Conservation (phyloP, 148 eudicot genomes). For the Amaranthus palmeri region DNA sequence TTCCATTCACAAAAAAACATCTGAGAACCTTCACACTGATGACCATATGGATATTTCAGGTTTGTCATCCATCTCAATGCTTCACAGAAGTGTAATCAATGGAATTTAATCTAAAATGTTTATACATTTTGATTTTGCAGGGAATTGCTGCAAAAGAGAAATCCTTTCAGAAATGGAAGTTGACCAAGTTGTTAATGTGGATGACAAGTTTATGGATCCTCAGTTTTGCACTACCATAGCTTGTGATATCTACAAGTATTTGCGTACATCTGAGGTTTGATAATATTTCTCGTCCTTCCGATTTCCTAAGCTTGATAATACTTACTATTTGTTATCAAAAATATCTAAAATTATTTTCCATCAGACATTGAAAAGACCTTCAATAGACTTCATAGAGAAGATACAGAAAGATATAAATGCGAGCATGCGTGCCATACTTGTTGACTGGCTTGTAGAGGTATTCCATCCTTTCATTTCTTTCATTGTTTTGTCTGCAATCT, state of each 20-base stretch:
- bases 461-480: neutral
- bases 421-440: constrained; percentile 85
- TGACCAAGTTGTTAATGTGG: constrained; percentile 55
- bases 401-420: constrained; percentile 86
- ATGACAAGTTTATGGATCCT: constrained; percentile 64
- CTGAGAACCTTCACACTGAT: constrained; percentile 51
- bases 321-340: neutral
- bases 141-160: constrained; percentile 59
- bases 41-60: constrained; percentile 51
- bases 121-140: constrained; percentile 22
- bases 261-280: constrained; percentile 78
- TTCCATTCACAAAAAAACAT: constrained; percentile 64
- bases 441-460: constrained; percentile 99
- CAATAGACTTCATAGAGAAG: constrained; percentile 73
- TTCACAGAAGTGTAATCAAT: no score
- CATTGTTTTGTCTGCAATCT: neutral
- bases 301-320: neutral
- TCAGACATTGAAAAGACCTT: constrained; percentile 81
- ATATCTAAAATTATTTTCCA: neutral
- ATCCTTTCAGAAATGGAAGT: constrained; percentile 37
- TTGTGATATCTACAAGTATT: constrained; percentile 84
- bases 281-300: neutral
- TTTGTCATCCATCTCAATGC: constrained; percentile 12
- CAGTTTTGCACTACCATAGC: constrained; percentile 88
- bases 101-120: neutral